phyloP scores from a whole-genome alignment of 805 yeast species.

The Yarrowia bubula region DNA sequence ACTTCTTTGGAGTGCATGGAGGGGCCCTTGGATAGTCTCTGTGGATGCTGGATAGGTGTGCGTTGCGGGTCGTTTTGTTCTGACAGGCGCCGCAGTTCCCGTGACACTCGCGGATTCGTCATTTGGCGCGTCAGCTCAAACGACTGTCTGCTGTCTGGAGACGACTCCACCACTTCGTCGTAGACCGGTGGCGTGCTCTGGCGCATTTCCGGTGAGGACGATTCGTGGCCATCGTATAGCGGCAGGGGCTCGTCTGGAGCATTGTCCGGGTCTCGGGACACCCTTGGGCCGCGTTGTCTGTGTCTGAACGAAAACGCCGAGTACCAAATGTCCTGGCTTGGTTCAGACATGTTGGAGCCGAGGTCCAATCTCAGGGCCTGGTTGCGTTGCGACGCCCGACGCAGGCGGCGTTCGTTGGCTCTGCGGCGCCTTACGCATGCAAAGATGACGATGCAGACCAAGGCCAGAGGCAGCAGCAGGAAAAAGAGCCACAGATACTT shows the following conservation, averaged over 20 bases:
- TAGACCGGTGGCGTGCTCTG: constrained; percentile 18
- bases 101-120: constrained; percentile 2
- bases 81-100: background rate
- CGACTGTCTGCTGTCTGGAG: background rate
- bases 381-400: constrained; percentile 12
- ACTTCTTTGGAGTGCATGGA: constrained; percentile 16
- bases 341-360: constrained; percentile 9
- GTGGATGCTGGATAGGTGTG: background rate
- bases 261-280: background rate
- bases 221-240: constrained; percentile 13
- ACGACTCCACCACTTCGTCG: constrained; percentile 9
- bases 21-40: background rate
- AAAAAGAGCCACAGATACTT: constrained; percentile 26
- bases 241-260: constrained; percentile 19
- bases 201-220: constrained; percentile 6
- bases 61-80: background rate
- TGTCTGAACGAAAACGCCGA: constrained; percentile 19
- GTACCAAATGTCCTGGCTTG: constrained; percentile 9
- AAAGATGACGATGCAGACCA: constrained; percentile 10
- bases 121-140: background rate
- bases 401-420: background rate
- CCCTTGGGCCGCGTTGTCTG: background rate
- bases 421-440: constrained; percentile 18
- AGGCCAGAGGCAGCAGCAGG: constrained; percentile 17
- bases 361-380: constrained; percentile 17